These are phyloP conservation scores for Laburnicola sp. DNA, from an alignment of 2,329 filamentous ascomycete species.

Conservation along the genomic window DNA sequence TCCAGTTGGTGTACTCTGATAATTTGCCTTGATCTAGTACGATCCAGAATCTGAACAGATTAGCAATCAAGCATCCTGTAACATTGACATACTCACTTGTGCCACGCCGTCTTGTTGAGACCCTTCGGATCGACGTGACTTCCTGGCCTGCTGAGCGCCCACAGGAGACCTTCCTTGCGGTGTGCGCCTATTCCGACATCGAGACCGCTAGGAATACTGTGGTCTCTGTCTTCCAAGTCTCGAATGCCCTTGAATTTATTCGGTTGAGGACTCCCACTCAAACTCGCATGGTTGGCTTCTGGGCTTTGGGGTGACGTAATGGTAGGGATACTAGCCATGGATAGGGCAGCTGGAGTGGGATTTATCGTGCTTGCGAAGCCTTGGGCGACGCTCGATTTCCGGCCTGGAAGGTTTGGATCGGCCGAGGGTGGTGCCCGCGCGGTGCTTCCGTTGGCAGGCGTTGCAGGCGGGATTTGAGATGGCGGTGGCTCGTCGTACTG, in stretches of 20 bases:
- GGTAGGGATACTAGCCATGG: constrained; percentile 28
- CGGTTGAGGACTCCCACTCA: constrained; percentile 42
- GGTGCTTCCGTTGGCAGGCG: constrained; percentile 28
- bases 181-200: constrained; percentile 66
- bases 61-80: constrained; percentile 21
- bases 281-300: constrained; percentile 28
- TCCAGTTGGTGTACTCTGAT: constrained; percentile 99
- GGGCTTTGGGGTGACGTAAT: constrained; percentile 34
- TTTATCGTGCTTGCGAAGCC: constrained; percentile 41
- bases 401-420: constrained; percentile 32
- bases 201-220: constrained; percentile 28
- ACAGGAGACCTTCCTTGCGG: constrained; percentile 90
- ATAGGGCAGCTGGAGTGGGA: constrained; percentile 31
- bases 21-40: constrained; percentile 95
- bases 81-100: constrained; percentile 76
- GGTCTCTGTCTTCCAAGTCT: constrained; percentile 84
- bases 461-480: constrained; percentile 25
- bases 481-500: constrained; percentile 38
- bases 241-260: constrained; percentile 86
- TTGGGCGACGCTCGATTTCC: constrained; percentile 39
- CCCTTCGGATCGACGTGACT: constrained; percentile 94
- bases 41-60: constrained; percentile 83
- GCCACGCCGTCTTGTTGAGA: constrained; percentile 96
- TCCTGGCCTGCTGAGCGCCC: constrained; percentile 89
- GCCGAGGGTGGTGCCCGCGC: constrained; percentile 25